Conservation (phyloP, 2,329 filamentous ascomycete species). For the Clarireedia monteithiana region DNA sequence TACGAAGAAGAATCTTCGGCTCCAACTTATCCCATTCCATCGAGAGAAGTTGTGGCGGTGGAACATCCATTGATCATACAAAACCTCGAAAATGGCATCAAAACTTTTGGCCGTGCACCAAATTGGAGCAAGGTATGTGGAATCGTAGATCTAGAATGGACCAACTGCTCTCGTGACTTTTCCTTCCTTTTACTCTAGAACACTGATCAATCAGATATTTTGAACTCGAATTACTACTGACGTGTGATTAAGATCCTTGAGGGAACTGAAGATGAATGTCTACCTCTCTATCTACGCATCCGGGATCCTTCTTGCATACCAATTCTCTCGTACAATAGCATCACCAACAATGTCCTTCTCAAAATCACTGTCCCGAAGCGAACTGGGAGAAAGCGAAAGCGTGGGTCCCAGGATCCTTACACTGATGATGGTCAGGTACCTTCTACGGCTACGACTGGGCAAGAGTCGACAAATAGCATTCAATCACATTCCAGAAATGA, state of each 20-base stretch:
- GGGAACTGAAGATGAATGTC: conserved; percentile 37
- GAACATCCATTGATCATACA: conserved; percentile 61
- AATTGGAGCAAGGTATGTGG: conserved; percentile 26
- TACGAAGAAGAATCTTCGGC: conserved; percentile 12
- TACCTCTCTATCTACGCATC: conserved; percentile 69
- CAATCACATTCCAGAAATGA: conserved; percentile 42
- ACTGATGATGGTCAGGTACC: conserved; percentile 26
- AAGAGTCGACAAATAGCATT: conserved; percentile 24
- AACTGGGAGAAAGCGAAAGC: conserved; percentile 79
- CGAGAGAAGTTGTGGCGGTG: conserved; percentile 47
- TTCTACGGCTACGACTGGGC: not conserved
- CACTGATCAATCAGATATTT: not conserved
- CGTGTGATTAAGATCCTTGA: conserved; percentile 35
- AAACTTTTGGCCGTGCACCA: conserved; percentile 43
- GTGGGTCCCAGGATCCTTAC: conserved; percentile 64
- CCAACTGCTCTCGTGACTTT: not conserved
- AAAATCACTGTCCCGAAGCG: conserved; percentile 81
- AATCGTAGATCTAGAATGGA: not conserved
- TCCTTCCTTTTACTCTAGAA: not conserved
- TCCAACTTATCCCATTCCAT: conserved; percentile 43
- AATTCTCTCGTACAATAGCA: conserved; percentile 65
- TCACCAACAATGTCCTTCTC: conserved; percentile 76
- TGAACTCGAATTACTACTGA: not conserved
- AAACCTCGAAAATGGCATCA: conserved; percentile 55
- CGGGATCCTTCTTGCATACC: conserved; percentile 74